A percentile compares a stretch with the other conserved stretches of the same genome.
Evolutionary conservation across 768 basidiomycete species (phyloP).

Genomic region (Phylloporus sp.): DNA sequence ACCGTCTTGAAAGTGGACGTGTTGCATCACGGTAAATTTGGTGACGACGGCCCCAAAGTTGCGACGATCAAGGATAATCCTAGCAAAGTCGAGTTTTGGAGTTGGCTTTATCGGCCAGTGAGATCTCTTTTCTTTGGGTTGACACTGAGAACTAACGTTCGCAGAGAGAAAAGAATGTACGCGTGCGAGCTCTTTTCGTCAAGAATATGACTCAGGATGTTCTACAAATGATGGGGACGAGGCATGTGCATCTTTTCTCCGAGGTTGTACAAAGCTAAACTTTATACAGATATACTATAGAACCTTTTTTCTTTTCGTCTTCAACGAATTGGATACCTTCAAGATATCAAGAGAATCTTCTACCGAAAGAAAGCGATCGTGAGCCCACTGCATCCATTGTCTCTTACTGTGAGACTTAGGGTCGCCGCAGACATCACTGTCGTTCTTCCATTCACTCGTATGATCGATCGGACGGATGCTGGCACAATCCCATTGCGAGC

Average conservation of each 20-base stretch:
- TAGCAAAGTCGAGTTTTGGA: slow-evolving; percentile 34
- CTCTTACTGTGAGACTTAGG: neutral
- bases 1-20: slow-evolving; percentile 26
- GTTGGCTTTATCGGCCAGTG: slow-evolving; percentile 30
- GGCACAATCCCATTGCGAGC: neutral
- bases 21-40: slow-evolving; percentile 8
- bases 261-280: neutral
- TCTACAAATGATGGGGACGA: slow-evolving; percentile 53
- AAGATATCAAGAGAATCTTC: slow-evolving; percentile 50
- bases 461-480: slow-evolving; percentile 18
- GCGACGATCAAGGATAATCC: neutral
- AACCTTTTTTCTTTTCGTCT: slow-evolving; percentile 63
- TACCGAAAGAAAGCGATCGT: slow-evolving; percentile 46
- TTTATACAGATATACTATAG: slow-evolving; percentile 42
- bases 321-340: slow-evolving; percentile 65
- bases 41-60: neutral
- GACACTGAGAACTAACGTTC: neutral
- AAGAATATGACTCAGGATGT: slow-evolving; percentile 47
- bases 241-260: slow-evolving; percentile 28
- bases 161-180: slow-evolving; percentile 33
- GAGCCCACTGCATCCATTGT: slow-evolving; percentile 27
- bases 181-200: slow-evolving; percentile 47
- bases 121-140: slow-evolving; percentile 13
- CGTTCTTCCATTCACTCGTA: slow-evolving; percentile 47
- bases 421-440: slow-evolving; percentile 47